phyloP scores from a whole-genome alignment of 1,139 yeast species.

The Kazachstania sp. region DNA sequence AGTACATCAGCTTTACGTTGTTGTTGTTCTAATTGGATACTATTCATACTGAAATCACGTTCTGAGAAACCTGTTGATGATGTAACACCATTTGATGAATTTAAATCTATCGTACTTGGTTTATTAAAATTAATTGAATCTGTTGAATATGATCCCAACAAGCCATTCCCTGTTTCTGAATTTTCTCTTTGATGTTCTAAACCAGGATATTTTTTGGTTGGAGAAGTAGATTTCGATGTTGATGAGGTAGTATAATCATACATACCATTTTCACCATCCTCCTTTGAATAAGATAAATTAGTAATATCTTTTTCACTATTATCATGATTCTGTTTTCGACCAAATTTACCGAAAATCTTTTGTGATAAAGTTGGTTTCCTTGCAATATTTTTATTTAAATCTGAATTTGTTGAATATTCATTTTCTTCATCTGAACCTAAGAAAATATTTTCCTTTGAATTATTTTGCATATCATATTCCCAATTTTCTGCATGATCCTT shows the following conservation, averaged over 20 bases:
- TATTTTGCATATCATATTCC: constrained; percentile 42
- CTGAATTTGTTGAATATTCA: constrained; percentile 7
- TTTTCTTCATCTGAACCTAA: constrained; percentile 12
- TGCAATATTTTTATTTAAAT: constrained; percentile 5
- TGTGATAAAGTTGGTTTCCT: constrained; percentile 20
- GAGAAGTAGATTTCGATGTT: constrained; percentile 12
- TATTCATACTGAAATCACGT: constrained; percentile 13
- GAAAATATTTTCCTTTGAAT: constrained; percentile 34
- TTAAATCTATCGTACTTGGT: constrained; percentile 8
- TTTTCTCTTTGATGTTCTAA: constrained; percentile 13
- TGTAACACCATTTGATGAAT: constrained; percentile 1
- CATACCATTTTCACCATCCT: constrained; percentile 3
- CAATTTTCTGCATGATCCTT: constrained; percentile 63
- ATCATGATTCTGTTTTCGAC: constrained; percentile 14
- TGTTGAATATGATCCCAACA: constrained; percentile 20
- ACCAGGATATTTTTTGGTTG: constrained; percentile 18
- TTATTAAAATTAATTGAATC: constrained; percentile 9
- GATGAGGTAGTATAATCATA: constrained; percentile 9
- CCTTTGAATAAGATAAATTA: neutral
- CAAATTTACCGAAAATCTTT: constrained; percentile 20
- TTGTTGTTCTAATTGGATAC: constrained; percentile 7
- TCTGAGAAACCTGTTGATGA: constrained; percentile 1
- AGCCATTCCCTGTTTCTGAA: constrained; percentile 21
- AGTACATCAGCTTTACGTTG: constrained; percentile 10
- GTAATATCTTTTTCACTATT: neutral